Evolutionary conservation across 2,329 filamentous ascomycete genomes (phyloP).

Genomic region (Fusarium sp.): DNA sequence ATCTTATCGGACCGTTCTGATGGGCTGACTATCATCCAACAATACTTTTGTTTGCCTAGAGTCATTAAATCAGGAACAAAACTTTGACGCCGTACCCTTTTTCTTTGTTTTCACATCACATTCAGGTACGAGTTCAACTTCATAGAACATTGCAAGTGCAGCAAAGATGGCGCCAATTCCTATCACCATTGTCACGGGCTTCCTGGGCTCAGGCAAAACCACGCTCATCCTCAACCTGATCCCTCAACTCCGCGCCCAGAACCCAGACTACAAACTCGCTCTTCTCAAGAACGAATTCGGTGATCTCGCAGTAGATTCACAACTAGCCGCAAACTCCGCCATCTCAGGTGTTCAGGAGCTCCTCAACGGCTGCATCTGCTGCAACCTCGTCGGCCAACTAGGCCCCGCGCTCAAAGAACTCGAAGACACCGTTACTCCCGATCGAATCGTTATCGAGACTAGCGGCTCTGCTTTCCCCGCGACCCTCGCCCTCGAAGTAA

Average conservation of each 20-base stretch:
- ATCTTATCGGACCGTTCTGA: conserved; percentile 45
- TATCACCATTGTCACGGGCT: conserved; percentile 95
- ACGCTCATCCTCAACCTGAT: conserved; percentile 95
- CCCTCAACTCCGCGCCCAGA: conserved; percentile 83
- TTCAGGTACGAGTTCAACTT: neutral
- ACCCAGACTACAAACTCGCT: conserved; percentile 84
- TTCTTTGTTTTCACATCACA: neutral
- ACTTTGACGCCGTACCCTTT: conserved; percentile 3
- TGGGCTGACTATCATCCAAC: conserved; percentile 42
- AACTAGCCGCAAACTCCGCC: conserved; percentile 84
- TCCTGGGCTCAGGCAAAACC: conserved; percentile 95
- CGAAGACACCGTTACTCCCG: conserved; percentile 68
- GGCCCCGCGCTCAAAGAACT: conserved; percentile 83
- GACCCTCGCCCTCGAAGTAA: conserved; percentile 91
- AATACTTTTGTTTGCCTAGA: conserved; percentile 28
- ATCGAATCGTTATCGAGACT: conserved; percentile 95
- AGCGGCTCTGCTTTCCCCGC: conserved; percentile 89
- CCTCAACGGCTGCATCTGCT: conserved; percentile 98
- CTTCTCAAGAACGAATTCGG: conserved; percentile 99
- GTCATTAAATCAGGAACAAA: conserved; percentile 40
- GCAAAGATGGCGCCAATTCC: conserved; percentile 76
- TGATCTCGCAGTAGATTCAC: conserved; percentile 91
- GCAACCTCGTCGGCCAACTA: conserved; percentile 95
- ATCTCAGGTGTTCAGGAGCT: conserved; percentile 93
- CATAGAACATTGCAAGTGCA: neutral